Conservation (phyloP, 2,329 filamentous ascomycete genomes). For the Immersiporthe knoxdaviesiana region DNA sequence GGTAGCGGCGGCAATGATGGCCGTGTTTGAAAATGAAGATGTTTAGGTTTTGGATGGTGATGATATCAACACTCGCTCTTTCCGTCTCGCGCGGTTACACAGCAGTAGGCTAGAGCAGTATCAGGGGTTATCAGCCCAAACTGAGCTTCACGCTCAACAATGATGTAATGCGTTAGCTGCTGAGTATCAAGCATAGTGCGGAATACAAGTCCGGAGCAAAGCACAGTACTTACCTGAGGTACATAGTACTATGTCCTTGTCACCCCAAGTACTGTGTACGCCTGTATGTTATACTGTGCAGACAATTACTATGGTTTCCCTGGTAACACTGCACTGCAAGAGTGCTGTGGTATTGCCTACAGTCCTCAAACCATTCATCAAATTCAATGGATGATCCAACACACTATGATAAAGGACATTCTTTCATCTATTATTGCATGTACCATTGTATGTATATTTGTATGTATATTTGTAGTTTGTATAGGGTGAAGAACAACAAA, state of each 20-base stretch:
- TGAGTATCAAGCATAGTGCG: background rate
- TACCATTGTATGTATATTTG: background rate
- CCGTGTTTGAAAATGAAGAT: background rate
- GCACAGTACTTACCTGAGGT: background rate
- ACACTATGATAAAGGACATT: background rate
- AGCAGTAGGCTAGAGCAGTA: slow-evolving; percentile 11
- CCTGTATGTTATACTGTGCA: background rate
- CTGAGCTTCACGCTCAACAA: slow-evolving; percentile 22
- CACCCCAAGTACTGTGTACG: background rate
- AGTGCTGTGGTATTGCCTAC: too few relatives aligned
- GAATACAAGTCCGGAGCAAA: too few relatives aligned
- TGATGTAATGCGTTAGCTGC: slow-evolving; percentile 29
- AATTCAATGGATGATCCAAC: background rate
- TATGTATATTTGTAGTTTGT: too few relatives aligned
- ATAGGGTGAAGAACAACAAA: background rate
- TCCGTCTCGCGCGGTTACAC: background rate
- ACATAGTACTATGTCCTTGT: background rate
- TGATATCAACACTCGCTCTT: slow-evolving; percentile 12
- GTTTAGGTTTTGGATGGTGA: slow-evolving; percentile 13
- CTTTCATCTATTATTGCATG: background rate
- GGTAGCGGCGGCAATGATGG: background rate
- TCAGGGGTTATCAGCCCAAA: slow-evolving; percentile 20
- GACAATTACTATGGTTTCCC: too few relatives aligned
- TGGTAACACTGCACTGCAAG: too few relatives aligned
- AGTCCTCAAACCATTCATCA: background rate